These are phyloP conservation scores for Rhodotorula sp. DNA, from an alignment of 1,284 basidiomycete species.

Conservation along the genomic window DNA sequence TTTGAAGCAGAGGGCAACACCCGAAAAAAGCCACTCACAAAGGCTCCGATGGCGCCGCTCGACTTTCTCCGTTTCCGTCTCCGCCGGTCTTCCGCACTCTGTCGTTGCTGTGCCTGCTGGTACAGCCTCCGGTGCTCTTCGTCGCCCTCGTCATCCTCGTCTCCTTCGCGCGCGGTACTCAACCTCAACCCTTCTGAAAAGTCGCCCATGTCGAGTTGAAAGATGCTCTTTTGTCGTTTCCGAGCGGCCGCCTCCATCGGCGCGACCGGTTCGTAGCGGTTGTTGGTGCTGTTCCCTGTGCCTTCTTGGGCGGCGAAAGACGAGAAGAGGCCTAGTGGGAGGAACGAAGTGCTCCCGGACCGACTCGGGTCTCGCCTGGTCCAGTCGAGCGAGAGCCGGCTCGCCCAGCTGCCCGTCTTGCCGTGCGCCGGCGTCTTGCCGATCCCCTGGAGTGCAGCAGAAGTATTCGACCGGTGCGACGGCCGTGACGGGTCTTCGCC, in stretches of 20 bases:
- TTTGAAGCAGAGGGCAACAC: no score
- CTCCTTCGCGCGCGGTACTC: background rate
- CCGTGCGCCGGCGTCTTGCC: background rate
- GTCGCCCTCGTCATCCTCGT: constrained; percentile 3
- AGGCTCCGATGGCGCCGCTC: constrained; percentile 7
- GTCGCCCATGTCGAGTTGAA: constrained; percentile 34
- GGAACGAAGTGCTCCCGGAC: constrained; percentile 4
- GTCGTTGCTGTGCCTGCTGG: background rate
- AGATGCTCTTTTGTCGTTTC: constrained; percentile 17
- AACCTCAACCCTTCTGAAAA: constrained; percentile 13
- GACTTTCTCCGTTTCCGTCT: background rate
- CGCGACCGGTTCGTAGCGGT: constrained; percentile 11
- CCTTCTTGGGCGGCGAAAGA: background rate
- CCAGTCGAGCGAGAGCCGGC: constrained; percentile 23
- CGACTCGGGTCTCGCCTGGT: background rate
- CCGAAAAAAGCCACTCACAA: constrained; percentile 8
- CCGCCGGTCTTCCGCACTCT: background rate
- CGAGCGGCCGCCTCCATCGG: constrained; percentile 8
- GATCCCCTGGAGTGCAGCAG: background rate
- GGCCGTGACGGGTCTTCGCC: no score
- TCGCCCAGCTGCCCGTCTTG: constrained; percentile 1
- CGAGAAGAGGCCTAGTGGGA: constrained; percentile 23
- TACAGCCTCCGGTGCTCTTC: background rate
- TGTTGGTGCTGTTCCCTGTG: background rate
- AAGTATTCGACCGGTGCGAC: background rate